phyloP scores from a whole-genome alignment of 352 stramenopile species.

The Phytophthora megakarya region DNA sequence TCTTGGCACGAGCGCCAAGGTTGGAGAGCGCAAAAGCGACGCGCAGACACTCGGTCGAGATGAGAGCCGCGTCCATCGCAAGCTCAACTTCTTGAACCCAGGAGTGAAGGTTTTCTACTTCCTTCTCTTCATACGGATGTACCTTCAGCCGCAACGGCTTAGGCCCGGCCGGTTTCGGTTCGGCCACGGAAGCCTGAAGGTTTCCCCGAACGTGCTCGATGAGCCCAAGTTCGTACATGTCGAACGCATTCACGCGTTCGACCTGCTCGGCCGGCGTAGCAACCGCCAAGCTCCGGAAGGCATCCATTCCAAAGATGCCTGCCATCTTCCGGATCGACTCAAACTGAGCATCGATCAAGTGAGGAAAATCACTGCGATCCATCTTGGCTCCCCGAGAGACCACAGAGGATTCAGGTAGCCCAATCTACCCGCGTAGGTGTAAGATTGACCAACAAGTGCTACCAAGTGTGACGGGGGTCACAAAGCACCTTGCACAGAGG shows the following conservation, averaged over 20 bases:
- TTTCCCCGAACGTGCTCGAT: background rate
- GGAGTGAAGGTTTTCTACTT: slow-evolving; percentile 21
- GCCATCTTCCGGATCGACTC: too few species aligned
- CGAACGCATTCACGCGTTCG: background rate
- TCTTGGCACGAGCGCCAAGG: slow-evolving; percentile 20
- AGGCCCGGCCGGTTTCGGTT: background rate
- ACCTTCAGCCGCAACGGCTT: background rate
- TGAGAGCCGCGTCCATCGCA: slow-evolving; percentile 6
- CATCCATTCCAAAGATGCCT: too few species aligned
- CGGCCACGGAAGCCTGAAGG: background rate
- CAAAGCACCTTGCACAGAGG: too few species aligned
- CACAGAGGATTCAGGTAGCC: too few species aligned
- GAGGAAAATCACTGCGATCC: too few species aligned
- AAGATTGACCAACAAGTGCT: too few species aligned
- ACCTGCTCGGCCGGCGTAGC: background rate
- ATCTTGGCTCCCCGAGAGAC: too few species aligned
- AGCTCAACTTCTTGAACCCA: slow-evolving; percentile 31
- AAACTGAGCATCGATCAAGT: too few species aligned
- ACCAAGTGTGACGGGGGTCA: too few species aligned
- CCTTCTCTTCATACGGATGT: background rate
- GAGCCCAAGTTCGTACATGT: background rate
- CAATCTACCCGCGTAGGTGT: too few species aligned
- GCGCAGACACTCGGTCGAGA: slow-evolving; percentile 13
- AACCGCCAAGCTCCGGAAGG: too few species aligned
- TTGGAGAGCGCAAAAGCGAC: slow-evolving; percentile 23